phyloP scores from a whole-genome alignment of 1,284 basidiomycete genomes.

The Salmacisia buchloeana region DNA sequence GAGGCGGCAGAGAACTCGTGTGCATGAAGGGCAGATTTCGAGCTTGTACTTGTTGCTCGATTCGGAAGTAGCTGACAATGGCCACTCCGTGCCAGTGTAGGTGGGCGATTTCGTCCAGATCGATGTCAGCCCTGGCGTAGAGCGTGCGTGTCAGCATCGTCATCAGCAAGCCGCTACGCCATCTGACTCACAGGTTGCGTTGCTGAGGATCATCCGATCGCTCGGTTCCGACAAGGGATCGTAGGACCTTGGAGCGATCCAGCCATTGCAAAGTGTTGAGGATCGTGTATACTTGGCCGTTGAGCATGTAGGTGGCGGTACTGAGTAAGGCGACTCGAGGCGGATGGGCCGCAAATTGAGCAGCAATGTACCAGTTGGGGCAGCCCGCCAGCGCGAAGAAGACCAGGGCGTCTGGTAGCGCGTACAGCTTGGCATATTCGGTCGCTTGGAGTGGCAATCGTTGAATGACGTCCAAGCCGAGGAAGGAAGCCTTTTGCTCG shows the following conservation, averaged over 20 bases:
- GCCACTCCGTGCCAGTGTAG: slow-evolving; percentile 59
- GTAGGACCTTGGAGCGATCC: slow-evolving; percentile 23
- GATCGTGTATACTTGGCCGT: slow-evolving; percentile 18
- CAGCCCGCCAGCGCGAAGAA: slow-evolving; percentile 29
- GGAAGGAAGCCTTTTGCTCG: slow-evolving; percentile 36
- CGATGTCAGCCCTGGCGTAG: not conserved
- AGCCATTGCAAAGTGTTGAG: slow-evolving; percentile 38
- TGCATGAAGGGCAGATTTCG: slow-evolving; percentile 72
- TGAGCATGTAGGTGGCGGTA: slow-evolving; percentile 22
- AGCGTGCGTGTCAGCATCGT: not conserved
- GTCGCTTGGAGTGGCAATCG: slow-evolving; percentile 60
- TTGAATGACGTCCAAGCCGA: slow-evolving; percentile 61
- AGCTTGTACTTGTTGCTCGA: slow-evolving; percentile 78
- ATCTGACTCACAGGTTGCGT: not conserved
- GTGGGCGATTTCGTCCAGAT: slow-evolving; percentile 1
- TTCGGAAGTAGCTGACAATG: slow-evolving; percentile 78
- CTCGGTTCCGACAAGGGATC: not conserved
- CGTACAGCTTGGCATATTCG: slow-evolving; percentile 30
- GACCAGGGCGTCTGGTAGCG: slow-evolving; percentile 19
- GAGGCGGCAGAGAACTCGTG: slow-evolving; percentile 41
- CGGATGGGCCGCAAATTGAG: slow-evolving; percentile 21
- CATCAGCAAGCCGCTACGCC: not conserved
- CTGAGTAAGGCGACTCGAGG: slow-evolving; percentile 27
- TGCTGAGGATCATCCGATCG: not conserved
- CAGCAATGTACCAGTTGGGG: slow-evolving; percentile 31